Evolutionary conservation across 1,284 basidiomycete genomes (phyloP), one percentile per base, ranked within the genome.

Genomic region (Filobasidium uniguttulatum): DNA sequence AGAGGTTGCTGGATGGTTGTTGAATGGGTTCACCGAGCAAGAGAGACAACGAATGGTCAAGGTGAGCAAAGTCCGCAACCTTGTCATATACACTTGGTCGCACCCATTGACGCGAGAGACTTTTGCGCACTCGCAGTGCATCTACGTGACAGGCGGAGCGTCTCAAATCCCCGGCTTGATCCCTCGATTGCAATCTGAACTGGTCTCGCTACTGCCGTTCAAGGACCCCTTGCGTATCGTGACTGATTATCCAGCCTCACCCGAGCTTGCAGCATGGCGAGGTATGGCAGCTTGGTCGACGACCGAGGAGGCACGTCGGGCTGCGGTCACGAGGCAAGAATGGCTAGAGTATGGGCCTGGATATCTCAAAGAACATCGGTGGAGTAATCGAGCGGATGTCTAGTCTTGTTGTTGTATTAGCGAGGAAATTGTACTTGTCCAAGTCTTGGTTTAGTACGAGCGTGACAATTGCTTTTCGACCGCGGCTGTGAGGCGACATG

Each of bases 291-390:
- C 75, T 52, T 94, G 90, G 72, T 79, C 82, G 22, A 64, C 67
- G 46, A 81, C 79, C 6, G 71, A 74, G 0, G 80, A 77, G 53
- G 83, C 82, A 54, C 62, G 61, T 37, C 62, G 65, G 19, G 75
- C 79, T 0, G 75, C 85, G 31, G 65, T 78, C 38, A 85, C 83
- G 3, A 78, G 75, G 59, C 78, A 75, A 3, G 86, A 94, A 61
- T 99, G 96, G 58, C 81, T 90, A 3, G 94, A 99, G 67, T 79
- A 80, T 71, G 94, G 94, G 0, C 79, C 80, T 2, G 91, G 97
- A 50, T 76, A 70, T 64, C 62, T 76, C 58, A 73, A 73, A 59
- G 75, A 74, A 54, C 73, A 76, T 60, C 59, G 57, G 3, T 72
- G 71, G 68, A 68, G 71, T 0, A 72, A 73, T 50, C 61, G 63